These are phyloP conservation scores for Tulasnella sp. DNA, from an alignment of 768 basidiomycete genomes.

Conservation along the genomic window DNA sequence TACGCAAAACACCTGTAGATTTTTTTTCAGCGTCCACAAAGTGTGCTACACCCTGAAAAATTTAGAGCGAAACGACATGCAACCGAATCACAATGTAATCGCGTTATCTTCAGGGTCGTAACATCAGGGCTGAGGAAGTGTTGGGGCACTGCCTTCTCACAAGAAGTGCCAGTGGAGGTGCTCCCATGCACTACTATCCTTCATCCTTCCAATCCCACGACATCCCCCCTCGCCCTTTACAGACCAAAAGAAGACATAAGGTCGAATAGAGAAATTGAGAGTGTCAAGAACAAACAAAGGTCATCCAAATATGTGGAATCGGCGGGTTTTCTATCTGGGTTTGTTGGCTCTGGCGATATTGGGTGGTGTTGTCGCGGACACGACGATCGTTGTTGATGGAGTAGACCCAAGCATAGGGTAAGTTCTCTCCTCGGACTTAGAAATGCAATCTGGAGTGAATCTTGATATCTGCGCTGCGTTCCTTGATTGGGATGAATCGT, in stretches of 20 bases:
- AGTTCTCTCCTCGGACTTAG: background rate
- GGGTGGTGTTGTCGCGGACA: background rate
- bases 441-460: background rate
- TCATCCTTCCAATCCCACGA: background rate
- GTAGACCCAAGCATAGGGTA: background rate
- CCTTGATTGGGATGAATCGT: no score
- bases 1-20: no score
- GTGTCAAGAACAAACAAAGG: background rate
- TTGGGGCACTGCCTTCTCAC: no score
- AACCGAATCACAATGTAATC: no score
- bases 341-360: background rate
- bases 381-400: background rate
- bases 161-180: no score
- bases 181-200: no score
- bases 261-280: background rate
- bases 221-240: background rate
- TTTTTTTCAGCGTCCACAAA: no score
- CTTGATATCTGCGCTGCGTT: no score
- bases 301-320: background rate
- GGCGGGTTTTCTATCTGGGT: background rate
- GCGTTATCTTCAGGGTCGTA: no score
- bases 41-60: no score
- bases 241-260: background rate
- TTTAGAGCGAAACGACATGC: no score
- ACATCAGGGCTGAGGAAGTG: no score